Percentiles rank a stretch among this genome's conserved stretches.
These are phyloP conservation scores for Isabelozyma heimii DNA, from an alignment of 805 yeast genomes.

Conservation along the genomic window DNA sequence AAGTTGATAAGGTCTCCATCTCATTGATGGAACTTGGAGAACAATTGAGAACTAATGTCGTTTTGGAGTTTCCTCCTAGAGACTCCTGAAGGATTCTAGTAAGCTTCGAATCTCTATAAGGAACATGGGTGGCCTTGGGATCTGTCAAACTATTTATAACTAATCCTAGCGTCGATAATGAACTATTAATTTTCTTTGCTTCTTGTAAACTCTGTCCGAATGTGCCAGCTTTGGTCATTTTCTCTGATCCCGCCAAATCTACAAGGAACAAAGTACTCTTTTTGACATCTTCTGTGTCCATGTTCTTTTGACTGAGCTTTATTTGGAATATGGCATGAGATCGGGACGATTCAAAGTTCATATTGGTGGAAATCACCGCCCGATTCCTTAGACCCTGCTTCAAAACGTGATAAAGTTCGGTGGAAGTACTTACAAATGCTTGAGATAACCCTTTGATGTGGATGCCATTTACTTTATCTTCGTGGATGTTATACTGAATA, in stretches of 20 bases:
- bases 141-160: conserved; percentile 80
- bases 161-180: conserved; percentile 74
- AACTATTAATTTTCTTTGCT: conserved; percentile 78
- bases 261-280: conserved; percentile 68
- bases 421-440: conserved; percentile 54
- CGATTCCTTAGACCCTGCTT: conserved; percentile 57
- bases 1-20: conserved; percentile 65
- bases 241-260: conserved; percentile 88
- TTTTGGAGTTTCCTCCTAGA: conserved; percentile 78
- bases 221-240: conserved; percentile 74
- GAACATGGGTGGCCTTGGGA: conserved; percentile 59
- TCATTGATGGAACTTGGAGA: conserved; percentile 60
- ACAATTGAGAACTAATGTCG: conserved; percentile 70
- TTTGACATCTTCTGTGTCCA: conserved; percentile 54
- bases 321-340: conserved; percentile 80
- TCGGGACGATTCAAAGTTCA: conserved; percentile 73
- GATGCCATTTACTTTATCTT: conserved; percentile 61
- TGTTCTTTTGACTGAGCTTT: conserved; percentile 58
- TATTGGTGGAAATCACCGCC: conserved; percentile 58
- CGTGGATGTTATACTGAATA: conserved; percentile 52
- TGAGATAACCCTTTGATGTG: conserved; percentile 70
- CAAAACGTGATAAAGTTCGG: conserved; percentile 58
- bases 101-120: conserved; percentile 75
- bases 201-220: conserved; percentile 71
- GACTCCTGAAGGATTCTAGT: conserved; percentile 78